Percentiles rank a stretch among this genome's conserved stretches.
Conservation (phyloP, 2,329 filamentous ascomycete species). For the Fusarium sp. region DNA sequence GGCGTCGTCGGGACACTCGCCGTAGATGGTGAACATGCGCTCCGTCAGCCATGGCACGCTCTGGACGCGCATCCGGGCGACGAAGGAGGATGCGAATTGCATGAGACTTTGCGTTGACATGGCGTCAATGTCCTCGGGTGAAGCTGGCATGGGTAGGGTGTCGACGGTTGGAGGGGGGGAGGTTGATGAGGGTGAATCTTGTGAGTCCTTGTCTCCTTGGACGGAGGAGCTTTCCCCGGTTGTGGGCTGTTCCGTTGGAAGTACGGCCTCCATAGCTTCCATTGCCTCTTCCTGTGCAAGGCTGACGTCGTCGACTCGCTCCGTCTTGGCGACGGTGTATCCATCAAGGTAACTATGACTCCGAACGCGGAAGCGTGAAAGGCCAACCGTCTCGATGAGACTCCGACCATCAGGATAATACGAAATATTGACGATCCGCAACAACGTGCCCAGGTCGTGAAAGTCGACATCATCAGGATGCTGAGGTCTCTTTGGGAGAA, state of each 20-base stretch:
- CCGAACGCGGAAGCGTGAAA: slow-evolving; percentile 77
- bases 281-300: slow-evolving; percentile 79
- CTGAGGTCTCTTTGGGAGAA: slow-evolving; percentile 69
- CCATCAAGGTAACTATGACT: slow-evolving; percentile 73
- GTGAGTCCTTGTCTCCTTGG: slow-evolving; percentile 7
- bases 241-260: slow-evolving; percentile 2
- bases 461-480: slow-evolving; percentile 56
- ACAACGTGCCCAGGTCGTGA: slow-evolving; percentile 76
- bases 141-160: slow-evolving; percentile 12
- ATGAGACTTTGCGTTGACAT: slow-evolving; percentile 77
- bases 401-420: slow-evolving; percentile 81
- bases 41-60: slow-evolving; percentile 78
- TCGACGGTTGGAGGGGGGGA: background rate
- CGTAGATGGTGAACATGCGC: slow-evolving; percentile 76
- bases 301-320: slow-evolving; percentile 82
- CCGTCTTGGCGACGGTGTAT: slow-evolving; percentile 77
- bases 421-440: slow-evolving; percentile 77
- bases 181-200: background rate
- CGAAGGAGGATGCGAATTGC: slow-evolving; percentile 69
- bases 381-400: slow-evolving; percentile 77
- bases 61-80: slow-evolving; percentile 70
- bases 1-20: slow-evolving; percentile 77
- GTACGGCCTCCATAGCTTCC: slow-evolving; percentile 68
- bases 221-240: background rate
- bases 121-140: slow-evolving; percentile 33